phyloP scores from a whole-genome alignment of 2,329 filamentous ascomycete species.

The Phialophora verrucosa region DNA sequence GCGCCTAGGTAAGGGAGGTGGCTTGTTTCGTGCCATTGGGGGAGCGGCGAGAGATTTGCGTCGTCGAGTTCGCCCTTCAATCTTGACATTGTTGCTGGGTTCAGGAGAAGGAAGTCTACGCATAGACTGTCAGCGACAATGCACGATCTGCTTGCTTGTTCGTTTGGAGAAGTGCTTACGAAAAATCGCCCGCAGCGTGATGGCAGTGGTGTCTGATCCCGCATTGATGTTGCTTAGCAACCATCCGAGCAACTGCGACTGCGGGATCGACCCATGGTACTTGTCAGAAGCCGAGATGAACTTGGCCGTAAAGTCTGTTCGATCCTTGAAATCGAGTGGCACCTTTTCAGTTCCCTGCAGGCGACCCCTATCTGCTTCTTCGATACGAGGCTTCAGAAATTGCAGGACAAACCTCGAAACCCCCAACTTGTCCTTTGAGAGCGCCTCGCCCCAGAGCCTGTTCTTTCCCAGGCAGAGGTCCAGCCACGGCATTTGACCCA shows the following conservation, averaged over 20 bases:
- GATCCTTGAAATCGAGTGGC: constrained; percentile 27
- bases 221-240: constrained; percentile 43
- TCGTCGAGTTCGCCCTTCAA: constrained; percentile 40
- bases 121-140: background rate
- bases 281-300: constrained; percentile 39
- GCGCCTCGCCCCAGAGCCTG: constrained; percentile 58
- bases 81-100: constrained; percentile 37
- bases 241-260: constrained; percentile 41
- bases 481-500: constrained; percentile 37
- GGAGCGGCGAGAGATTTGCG: constrained; percentile 40
- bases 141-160: background rate
- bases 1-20: constrained; percentile 27
- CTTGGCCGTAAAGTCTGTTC: constrained; percentile 38
- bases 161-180: constrained; percentile 39
- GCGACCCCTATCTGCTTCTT: constrained; percentile 56
- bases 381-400: constrained; percentile 72
- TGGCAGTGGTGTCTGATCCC: constrained; percentile 48
- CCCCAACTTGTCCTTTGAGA: constrained; percentile 59
- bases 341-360: constrained; percentile 47
- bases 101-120: constrained; percentile 16
- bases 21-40: constrained; percentile 27
- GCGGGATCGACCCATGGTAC: constrained; percentile 20
- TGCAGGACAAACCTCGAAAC: constrained; percentile 72
- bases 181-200: constrained; percentile 43
- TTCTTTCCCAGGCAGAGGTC: constrained; percentile 35